Evolutionary conservation across 192 early-diverging fungal genomes (phyloP), one percentile per base, ranked within the genome.

Genomic region (Backusella tarrabulga): DNA sequence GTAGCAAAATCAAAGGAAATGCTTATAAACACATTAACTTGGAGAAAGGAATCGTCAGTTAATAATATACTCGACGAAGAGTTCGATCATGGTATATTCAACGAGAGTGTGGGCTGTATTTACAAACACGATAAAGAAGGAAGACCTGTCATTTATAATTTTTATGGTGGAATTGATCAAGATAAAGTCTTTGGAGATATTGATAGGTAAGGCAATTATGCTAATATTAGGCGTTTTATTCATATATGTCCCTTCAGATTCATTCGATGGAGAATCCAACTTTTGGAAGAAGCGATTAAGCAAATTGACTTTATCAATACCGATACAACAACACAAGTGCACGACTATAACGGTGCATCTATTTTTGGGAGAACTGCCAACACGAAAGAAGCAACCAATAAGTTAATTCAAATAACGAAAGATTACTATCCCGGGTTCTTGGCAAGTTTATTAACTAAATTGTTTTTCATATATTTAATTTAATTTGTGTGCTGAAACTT

Each of bases 371-470:
- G 86, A 74, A 83, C 85, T 76, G 79, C 85, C 38, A 81, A 76
- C 56, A 80, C 86, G 1, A 83, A 88, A 32, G 74, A 77, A 19
- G 87, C 87, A 14, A 88, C 87, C 14, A 87, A 83, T 72, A 80
- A 76, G 26, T 77, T 86, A 0, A 85, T 89, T 21, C 77, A 87
- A 41, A 38, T 88, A 41, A 78, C 90, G 81, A 85, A 87, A 12
- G 87, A 90, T 67, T 88, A 91, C 44, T 91, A 91, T 72, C 90
- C 90, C 0, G 88, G 90, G 79, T 85, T 88, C 8, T 79, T 91
- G 82, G 85, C 85, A 54, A 79, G 29, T 32, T 32, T 12, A 15
- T 42, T n/a, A 21, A 23, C 73, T 26, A 32, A 23, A 44, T 12
- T 29, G 68, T 14, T 2, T 44, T 50, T 6, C 4, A n/a, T 50